Conservation (phyloP, 495 filamentous ascomycete species). For the Tuber aestivum region DNA sequence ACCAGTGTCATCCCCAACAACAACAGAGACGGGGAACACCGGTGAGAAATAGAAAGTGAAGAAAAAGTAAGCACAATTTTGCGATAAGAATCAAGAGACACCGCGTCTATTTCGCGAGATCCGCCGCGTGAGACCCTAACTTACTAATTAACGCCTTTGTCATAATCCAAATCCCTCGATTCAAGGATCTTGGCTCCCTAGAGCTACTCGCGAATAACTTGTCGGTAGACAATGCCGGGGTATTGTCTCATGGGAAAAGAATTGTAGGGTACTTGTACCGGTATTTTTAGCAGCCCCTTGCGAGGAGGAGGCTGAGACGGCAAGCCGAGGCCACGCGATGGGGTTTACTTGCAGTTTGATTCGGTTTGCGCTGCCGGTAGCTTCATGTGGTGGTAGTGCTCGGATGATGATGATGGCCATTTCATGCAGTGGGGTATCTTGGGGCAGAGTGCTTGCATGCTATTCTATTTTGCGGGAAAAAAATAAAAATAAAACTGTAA, state of each 20-base stretch:
- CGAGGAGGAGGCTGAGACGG: background rate
- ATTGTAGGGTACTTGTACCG: background rate
- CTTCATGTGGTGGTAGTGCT: background rate
- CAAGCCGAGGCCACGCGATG: conserved; percentile 1
- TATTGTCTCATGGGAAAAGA: background rate
- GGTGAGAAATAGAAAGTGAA: background rate
- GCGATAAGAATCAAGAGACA: background rate
- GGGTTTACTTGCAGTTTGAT: conserved; percentile 1
- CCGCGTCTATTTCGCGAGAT: background rate
- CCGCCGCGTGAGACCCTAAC: background rate
- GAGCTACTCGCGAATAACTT: background rate
- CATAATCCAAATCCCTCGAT: background rate
- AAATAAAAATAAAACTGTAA: background rate
- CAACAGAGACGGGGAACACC: background rate
- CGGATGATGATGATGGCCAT: background rate
- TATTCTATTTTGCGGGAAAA: background rate
- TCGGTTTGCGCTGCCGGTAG: background rate
- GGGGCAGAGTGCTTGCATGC: background rate
- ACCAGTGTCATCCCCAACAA: background rate
- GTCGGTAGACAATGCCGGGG: background rate
- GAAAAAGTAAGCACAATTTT: background rate
- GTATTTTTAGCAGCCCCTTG: background rate
- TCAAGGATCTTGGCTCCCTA: background rate
- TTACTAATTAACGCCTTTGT: background rate
- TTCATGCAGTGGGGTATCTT: conserved; percentile 1